These are phyloP conservation scores for Fragosphaeria purpurea DNA, from an alignment of 2,329 filamentous ascomycete genomes.

Conservation along the genomic window DNA sequence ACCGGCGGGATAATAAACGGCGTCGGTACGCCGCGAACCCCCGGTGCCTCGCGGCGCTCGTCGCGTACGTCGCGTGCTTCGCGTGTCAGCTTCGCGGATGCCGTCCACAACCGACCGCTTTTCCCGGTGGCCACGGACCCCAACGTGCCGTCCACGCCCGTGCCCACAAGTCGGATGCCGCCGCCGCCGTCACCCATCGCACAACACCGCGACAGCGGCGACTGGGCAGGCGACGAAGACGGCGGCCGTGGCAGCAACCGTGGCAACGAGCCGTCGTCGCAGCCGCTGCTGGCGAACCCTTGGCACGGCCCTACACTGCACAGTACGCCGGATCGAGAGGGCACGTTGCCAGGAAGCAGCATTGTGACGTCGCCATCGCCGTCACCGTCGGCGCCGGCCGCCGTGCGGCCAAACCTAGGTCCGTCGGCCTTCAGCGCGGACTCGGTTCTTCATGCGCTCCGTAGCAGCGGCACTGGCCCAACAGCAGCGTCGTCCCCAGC, in stretches of 20 bases:
- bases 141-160: constrained; percentile 26
- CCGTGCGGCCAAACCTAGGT: constrained; percentile 6
- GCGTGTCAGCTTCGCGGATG: constrained; percentile 33
- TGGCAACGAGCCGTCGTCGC: constrained; percentile 15
- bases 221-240: constrained; percentile 15
- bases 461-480: neutral
- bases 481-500: constrained; percentile 9
- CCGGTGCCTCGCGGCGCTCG: constrained; percentile 20
- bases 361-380: neutral
- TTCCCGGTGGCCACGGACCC: constrained; percentile 22
- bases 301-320: constrained; percentile 23
- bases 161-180: constrained; percentile 13
- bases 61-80: constrained; percentile 37
- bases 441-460: constrained; percentile 11
- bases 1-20: neutral
- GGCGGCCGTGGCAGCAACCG: constrained; percentile 1
- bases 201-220: constrained; percentile 11
- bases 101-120: constrained; percentile 25
- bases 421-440: constrained; percentile 18
- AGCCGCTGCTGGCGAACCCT: constrained; percentile 31
- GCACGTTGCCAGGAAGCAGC: neutral
- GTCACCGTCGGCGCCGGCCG: constrained; percentile 11
- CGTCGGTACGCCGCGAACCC: neutral
- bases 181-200: neutral
- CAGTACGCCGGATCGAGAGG: neutral